These are phyloP conservation scores for Verticillium dahliae DNA, from an alignment of 2,329 filamentous ascomycete species.

Conservation along the genomic window DNA sequence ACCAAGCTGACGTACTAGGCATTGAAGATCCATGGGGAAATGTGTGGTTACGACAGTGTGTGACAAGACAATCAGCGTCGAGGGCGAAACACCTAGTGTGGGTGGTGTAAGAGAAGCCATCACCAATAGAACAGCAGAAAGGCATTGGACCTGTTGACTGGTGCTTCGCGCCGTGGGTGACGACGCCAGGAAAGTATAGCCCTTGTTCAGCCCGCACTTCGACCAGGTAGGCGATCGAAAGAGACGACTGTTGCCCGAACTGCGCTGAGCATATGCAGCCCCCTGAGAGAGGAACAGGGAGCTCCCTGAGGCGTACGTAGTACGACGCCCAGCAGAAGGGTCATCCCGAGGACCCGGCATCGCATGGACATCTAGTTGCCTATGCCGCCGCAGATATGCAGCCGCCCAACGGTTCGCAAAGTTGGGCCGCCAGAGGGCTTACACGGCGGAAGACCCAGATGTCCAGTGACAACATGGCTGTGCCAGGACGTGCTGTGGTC, in stretches of 20 bases:
- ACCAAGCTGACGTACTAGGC: not conserved
- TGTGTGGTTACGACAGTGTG: not conserved
- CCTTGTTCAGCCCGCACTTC: not conserved
- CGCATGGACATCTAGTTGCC: conserved; percentile 4
- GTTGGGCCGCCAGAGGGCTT: conserved; percentile 8
- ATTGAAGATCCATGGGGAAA: not conserved
- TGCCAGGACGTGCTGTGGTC: not conserved
- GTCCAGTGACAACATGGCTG: not conserved
- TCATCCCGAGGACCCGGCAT: not conserved
- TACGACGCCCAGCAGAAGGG: not conserved
- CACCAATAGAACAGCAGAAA: not conserved
- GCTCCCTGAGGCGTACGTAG: not conserved
- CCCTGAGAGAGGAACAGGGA: not conserved
- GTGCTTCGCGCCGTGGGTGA: not conserved
- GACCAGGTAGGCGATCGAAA: not conserved
- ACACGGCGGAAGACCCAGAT: not conserved
- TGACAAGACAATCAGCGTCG: not conserved
- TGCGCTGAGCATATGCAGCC: not conserved
- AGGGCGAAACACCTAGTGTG: not conserved
- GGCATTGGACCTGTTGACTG: not conserved
- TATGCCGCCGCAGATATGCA: conserved; percentile 3
- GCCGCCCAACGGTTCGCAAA: conserved; percentile 5
- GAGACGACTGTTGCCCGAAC: not conserved
- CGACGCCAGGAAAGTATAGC: not conserved
- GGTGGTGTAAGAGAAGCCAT: not conserved